Evolutionary conservation across 2,329 filamentous ascomycete species (phyloP).

Genomic region (Alternaria consortialis): DNA sequence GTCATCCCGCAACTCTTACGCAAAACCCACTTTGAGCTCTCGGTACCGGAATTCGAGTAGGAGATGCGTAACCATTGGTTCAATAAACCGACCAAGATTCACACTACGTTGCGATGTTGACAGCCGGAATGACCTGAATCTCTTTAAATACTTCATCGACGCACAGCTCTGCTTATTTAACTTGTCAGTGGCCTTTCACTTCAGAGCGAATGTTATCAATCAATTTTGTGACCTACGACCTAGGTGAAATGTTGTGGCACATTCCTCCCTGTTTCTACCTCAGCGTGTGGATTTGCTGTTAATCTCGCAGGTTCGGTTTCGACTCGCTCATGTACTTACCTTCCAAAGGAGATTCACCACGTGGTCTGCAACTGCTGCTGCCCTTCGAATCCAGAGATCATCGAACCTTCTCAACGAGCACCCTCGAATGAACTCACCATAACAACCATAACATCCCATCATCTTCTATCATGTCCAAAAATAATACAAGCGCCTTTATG

Average conservation of each 20-base stretch:
- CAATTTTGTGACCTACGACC: not conserved
- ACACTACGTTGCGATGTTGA: not conserved
- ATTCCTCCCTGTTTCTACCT: not conserved
- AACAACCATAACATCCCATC: not conserved
- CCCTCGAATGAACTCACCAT: not conserved
- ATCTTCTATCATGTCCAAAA: not conserved
- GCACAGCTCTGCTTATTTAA: not conserved
- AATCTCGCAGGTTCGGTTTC: not conserved
- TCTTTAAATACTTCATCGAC: not conserved
- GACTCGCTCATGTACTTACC: not conserved
- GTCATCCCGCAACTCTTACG: slow-evolving; percentile 15
- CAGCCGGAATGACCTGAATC: not conserved
- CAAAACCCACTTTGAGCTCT: slow-evolving; percentile 11
- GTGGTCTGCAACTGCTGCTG: not conserved
- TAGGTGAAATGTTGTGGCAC: not conserved
- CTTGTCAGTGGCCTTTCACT: no score
- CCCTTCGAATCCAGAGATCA: not conserved
- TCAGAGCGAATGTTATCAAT: not conserved
- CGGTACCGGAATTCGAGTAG: slow-evolving; percentile 7
- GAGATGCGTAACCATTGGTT: slow-evolving; percentile 21
- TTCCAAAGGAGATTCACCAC: not conserved
- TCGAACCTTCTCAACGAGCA: not conserved
- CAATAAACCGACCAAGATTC: slow-evolving; percentile 14
- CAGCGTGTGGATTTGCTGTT: not conserved
- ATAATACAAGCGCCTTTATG: not conserved